Base-by-base conservation (phyloP, 192 early-diverging fungal species). In the Coemansia sp. region DNA sequence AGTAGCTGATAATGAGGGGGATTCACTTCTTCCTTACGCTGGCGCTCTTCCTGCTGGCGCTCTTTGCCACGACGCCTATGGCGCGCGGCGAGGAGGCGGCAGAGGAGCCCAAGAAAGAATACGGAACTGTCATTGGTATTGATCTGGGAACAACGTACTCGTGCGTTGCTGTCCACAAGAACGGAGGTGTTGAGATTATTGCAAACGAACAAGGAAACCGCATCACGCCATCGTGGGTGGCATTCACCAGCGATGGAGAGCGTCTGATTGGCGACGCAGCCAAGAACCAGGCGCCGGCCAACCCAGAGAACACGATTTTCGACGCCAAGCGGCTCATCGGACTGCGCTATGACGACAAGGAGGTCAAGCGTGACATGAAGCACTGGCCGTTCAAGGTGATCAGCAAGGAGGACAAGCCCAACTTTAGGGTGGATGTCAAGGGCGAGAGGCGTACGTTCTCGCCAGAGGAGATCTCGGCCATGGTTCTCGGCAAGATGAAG, bases 381-480 rank as follows among this genome's bases (percentile, higher is more conserved):
- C 91, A 94, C 88, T 95, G 90, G 87, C 94, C 95, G 56, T 96
- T 95, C 88, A 95, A 88, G 77, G 87, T 98, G 61, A 83, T 92
- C 66, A 79, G 84, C 84, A 92, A 92, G 86, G 85, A 88, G 61
- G 86, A 87, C 80, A 92, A 93, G 84, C 95, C 95, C 64, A 77
- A 84, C 67, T 91, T 98, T 81, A 79, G 90, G 70, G 92, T 96
- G 61, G 65, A 85, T 50, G 86, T 93, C 67, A 96, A 98, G 91
- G 93, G 93, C 69, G 88, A 92, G 75, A 69, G 76, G 70, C 94
- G 94, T 87, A 84, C 80, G 43, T 95, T 96, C 82, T 88, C 91
- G 42, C 94, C 95, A 55, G 95, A 98, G 85, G 95, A 96, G 85
- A 91, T 99, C 85, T 99, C 97, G 19, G 92, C 97, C 72, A 97